phyloP scores from a whole-genome alignment of 2,329 filamentous ascomycete genomes.

The Neoarthrinium moseri region DNA sequence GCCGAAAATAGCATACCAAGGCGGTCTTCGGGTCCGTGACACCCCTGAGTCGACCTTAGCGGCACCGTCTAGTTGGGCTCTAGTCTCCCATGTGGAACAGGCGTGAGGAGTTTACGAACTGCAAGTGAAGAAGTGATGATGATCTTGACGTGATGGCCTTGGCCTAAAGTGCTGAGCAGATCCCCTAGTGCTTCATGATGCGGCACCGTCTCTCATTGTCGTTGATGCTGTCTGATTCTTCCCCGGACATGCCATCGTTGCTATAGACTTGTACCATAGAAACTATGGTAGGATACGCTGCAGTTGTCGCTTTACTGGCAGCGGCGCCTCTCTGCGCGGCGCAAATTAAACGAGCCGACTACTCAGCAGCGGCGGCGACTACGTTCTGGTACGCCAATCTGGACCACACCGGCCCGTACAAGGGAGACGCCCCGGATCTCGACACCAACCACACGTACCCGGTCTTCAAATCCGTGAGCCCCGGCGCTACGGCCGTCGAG shows the following conservation, averaged over 20 bases:
- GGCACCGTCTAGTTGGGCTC: neutral
- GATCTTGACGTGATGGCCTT: no score
- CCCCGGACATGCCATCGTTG: neutral
- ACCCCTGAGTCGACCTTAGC: neutral
- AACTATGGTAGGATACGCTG: neutral
- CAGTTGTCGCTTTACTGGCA: neutral
- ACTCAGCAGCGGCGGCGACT: neutral
- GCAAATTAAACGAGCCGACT: neutral
- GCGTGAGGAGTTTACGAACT: neutral
- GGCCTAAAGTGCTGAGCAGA: no score
- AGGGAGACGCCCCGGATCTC: slow-evolving; percentile 40
- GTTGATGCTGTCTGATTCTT: neutral
- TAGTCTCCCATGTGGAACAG: no score
- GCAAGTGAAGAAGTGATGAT: neutral
- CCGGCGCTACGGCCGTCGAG: slow-evolving; percentile 32
- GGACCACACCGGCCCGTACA: slow-evolving; percentile 33
- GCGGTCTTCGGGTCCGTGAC: neutral
- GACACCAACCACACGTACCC: slow-evolving; percentile 34
- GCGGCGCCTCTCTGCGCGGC: no score
- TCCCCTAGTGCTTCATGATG: no score
- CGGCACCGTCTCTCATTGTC: no score
- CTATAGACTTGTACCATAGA: neutral
- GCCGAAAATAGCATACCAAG: neutral
- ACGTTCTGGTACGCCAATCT: slow-evolving; percentile 42
- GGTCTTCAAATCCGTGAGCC: slow-evolving; percentile 35